These are phyloP conservation scores for Diphasiastrum complanatum DNA, from an alignment of 83 land plant species.

Conservation along the genomic window DNA sequence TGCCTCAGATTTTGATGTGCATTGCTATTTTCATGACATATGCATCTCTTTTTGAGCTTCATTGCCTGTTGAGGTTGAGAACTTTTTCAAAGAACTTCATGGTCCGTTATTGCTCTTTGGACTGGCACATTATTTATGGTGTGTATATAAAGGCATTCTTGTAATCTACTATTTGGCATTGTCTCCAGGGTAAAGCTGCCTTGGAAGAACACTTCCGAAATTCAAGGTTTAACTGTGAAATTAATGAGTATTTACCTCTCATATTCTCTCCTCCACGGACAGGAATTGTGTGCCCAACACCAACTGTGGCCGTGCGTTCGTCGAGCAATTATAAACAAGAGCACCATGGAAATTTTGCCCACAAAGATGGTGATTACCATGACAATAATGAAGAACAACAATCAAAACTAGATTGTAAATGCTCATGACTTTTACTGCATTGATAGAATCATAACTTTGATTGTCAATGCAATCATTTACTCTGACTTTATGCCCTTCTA, in stretches of 20 bases:
- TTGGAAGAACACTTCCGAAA: slow-evolving; percentile 90
- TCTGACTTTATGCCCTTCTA: no score
- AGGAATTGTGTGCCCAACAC: slow-evolving; percentile 31
- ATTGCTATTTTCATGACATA: no score
- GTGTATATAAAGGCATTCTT: neutral
- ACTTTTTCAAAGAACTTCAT: neutral
- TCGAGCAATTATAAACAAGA: no score
- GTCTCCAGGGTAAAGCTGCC: slow-evolving; percentile 66
- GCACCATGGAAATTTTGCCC: no score
- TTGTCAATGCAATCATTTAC: no score
- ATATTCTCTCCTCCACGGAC: slow-evolving; percentile 84
- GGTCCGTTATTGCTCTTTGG: no score
- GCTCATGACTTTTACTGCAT: no score
- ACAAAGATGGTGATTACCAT: no score
- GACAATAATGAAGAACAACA: no score
- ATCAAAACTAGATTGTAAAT: no score
- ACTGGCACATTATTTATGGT: neutral
- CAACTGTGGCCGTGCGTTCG: slow-evolving; percentile 25
- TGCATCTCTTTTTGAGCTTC: neutral
- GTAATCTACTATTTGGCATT: neutral
- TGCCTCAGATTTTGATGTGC: no score
- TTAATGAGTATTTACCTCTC: slow-evolving; percentile 84
- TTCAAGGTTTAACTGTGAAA: slow-evolving; percentile 87
- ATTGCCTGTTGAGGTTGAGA: neutral
- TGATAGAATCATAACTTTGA: no score